Percentiles rank a stretch among this genome's conserved stretches.
These are phyloP conservation scores for Alternaria sp. DNA, from an alignment of 2,329 filamentous ascomycete genomes.

Conservation along the genomic window DNA sequence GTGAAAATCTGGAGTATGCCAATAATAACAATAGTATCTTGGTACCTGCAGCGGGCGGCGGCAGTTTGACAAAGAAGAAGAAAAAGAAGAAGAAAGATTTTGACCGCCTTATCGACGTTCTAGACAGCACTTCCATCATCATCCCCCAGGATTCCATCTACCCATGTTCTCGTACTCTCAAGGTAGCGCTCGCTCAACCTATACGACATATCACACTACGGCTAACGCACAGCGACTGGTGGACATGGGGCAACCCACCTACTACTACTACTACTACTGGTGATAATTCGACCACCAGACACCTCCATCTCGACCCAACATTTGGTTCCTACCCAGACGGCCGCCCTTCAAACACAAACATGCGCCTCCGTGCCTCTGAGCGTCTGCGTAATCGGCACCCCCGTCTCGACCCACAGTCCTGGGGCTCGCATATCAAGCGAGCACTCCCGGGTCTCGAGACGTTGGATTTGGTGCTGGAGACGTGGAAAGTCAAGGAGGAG, in stretches of 20 bases:
- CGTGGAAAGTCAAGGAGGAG: conserved; percentile 30
- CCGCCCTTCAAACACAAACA: conserved; percentile 18
- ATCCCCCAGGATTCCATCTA: no score
- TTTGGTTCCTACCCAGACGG: conserved; percentile 4
- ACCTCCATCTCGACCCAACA: conserved; percentile 35
- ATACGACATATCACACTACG: conserved; percentile 30
- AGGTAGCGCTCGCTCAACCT: conserved; percentile 17
- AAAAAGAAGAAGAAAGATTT: no score
- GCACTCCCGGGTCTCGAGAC: conserved; percentile 28
- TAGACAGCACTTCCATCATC: background rate
- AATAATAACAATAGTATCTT: background rate
- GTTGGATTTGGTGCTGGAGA: conserved; percentile 37
- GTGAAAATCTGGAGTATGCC: background rate
- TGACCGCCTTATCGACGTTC: background rate
- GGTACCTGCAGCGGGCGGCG: no score
- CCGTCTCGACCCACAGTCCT: conserved; percentile 6
- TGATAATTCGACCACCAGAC: background rate
- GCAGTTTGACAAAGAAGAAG: no score
- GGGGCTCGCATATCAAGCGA: conserved; percentile 20
- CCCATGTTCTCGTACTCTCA: background rate
- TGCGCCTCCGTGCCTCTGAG: conserved; percentile 27
- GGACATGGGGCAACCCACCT: conserved; percentile 23
- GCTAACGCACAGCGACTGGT: conserved; percentile 23
- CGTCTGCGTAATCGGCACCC: conserved; percentile 22
- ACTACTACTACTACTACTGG: no score